Percentiles rank a stretch among this genome's conserved stretches.
phyloP scores from a whole-genome alignment of 805 yeast genomes.

The Komagataella pseudopastoris region DNA sequence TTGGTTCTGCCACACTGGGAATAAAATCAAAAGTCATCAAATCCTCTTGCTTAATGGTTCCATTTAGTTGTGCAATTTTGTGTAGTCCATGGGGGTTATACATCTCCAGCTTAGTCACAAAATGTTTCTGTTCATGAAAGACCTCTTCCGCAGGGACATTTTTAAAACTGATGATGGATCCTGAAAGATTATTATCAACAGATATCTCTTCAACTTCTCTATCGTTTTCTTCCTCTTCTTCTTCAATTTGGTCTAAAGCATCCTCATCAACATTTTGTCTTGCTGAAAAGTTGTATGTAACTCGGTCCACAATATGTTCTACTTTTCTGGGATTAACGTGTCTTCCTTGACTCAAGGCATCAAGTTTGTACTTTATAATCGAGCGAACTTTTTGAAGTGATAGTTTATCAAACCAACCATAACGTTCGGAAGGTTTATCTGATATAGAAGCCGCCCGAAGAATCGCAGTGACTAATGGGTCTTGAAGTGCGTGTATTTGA shows the following conservation, averaged over 20 bases:
- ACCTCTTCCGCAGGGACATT: neutral
- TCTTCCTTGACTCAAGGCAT: slow-evolving; percentile 40
- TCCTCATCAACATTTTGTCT: slow-evolving; percentile 17
- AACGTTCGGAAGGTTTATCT: slow-evolving; percentile 37
- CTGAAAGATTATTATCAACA: neutral
- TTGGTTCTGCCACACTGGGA: neutral
- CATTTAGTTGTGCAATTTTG: slow-evolving; percentile 18
- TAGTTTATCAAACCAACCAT: slow-evolving; percentile 70
- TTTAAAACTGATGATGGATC: neutral
- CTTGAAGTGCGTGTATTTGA: slow-evolving; percentile 70
- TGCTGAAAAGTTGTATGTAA: slow-evolving; percentile 9
- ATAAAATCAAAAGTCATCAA: slow-evolving; percentile 3
- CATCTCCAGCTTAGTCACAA: slow-evolving; percentile 21
- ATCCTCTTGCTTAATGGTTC: slow-evolving; percentile 23
- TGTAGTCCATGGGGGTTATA: slow-evolving; percentile 22
- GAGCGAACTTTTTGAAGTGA: slow-evolving; percentile 53
- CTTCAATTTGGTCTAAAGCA: slow-evolving; percentile 14
- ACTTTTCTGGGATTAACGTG: slow-evolving; percentile 27
- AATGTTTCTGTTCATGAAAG: slow-evolving; percentile 10
- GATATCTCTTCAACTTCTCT: slow-evolving; percentile 4
- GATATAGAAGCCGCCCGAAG: slow-evolving; percentile 24
- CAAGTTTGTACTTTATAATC: slow-evolving; percentile 60
- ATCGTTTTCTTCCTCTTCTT: slow-evolving; percentile 5
- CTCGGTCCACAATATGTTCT: slow-evolving; percentile 27
- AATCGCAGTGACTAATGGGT: slow-evolving; percentile 39